Percentiles rank a stretch among this genome's conserved stretches.
Conservation (phyloP, 2,329 filamentous ascomycete species). For the Cryphonectria nitschkei region DNA sequence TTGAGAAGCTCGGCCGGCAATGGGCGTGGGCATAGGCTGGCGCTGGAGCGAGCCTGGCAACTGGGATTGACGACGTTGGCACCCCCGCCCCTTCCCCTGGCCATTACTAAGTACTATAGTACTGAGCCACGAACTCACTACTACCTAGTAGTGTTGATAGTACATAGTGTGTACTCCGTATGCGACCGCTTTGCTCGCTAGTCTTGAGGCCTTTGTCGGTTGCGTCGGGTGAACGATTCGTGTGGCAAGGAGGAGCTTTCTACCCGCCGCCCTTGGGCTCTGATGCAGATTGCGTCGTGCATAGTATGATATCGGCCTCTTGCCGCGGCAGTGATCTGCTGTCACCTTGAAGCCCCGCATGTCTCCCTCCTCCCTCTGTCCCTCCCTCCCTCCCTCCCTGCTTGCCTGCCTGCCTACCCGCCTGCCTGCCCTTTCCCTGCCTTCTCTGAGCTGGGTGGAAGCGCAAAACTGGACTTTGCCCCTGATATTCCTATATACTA, state of each 20-base stretch:
- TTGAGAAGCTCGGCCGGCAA: conserved; percentile 18
- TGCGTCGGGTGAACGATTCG: conserved; percentile 22
- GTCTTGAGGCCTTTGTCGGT: conserved; percentile 15
- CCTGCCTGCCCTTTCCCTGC: neutral
- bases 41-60: conserved; percentile 16
- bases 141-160: neutral
- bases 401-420: too few relatives aligned
- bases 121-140: neutral
- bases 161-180: conserved; percentile 7
- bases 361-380: neutral
- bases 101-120: neutral
- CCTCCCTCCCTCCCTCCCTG: too few relatives aligned
- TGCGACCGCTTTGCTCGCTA: conserved; percentile 11
- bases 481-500: too few relatives aligned
- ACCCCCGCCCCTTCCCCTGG: neutral
- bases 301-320: neutral
- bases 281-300: neutral
- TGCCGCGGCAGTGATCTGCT: conserved; percentile 10
- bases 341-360: neutral
- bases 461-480: neutral
- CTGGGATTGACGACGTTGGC: conserved; percentile 15
- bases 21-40: conserved; percentile 20
- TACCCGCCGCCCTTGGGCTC: conserved; percentile 15
- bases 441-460: neutral
- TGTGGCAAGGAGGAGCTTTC: conserved; percentile 25